A percentile compares a stretch with the other conserved stretches of the same genome.
Evolutionary conservation across 306 rosid species (phyloP).

Genomic region (Prunus armeniaca): DNA sequence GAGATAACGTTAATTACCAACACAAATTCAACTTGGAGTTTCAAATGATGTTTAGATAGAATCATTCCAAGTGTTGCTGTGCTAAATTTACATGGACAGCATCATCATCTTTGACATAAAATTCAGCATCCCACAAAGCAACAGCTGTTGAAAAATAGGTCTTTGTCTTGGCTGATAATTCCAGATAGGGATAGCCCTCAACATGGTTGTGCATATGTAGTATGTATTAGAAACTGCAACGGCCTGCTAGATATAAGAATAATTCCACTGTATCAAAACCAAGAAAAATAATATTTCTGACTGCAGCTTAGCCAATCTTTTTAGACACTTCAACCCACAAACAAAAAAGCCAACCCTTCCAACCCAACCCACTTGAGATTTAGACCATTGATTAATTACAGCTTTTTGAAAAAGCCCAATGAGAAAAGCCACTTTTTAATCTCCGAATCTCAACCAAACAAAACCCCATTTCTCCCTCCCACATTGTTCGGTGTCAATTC

Average conservation of each 20-base stretch:
- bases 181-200: constrained; percentile 70
- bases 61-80: constrained; percentile 71
- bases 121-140: constrained; percentile 81
- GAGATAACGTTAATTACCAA: too few species aligned
- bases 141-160: constrained; percentile 68
- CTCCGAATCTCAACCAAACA: constrained; percentile 4
- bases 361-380: background rate
- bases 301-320: too few species aligned
- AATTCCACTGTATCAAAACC: background rate
- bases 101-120: constrained; percentile 88
- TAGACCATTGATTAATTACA: background rate
- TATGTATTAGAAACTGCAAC: background rate
- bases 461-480: background rate
- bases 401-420: background rate
- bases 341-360: too few species aligned
- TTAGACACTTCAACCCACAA: too few species aligned
- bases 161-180: constrained; percentile 80
- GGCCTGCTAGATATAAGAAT: background rate
- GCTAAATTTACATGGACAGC: constrained; percentile 80
- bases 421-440: background rate
- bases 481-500: background rate
- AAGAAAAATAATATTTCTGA: background rate
- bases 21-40: background rate
- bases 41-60: constrained; percentile 49
- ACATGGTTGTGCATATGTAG: constrained; percentile 53